phyloP scores from a whole-genome alignment of 2,329 filamentous ascomycete genomes.

The Eutypa lata region DNA sequence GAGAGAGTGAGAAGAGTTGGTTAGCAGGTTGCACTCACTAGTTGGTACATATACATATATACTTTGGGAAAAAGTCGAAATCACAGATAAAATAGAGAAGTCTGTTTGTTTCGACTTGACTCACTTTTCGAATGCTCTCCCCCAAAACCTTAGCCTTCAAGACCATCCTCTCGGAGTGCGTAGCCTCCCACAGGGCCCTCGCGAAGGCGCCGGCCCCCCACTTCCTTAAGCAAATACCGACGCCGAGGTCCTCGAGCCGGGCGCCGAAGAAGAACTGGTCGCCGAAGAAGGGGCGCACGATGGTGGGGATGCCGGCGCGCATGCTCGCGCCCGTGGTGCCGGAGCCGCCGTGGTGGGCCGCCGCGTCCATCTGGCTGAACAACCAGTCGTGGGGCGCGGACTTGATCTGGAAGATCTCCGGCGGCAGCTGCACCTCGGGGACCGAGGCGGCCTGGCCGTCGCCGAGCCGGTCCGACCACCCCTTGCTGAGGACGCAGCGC shows the following conservation, averaged over 20 bases:
- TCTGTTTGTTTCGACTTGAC: too few relatives aligned
- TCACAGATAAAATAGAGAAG: too few relatives aligned
- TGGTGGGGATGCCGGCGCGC: conserved; percentile 85
- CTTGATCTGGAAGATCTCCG: conserved; percentile 84
- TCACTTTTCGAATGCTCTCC: conserved; percentile 80
- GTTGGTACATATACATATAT: conserved; percentile 29
- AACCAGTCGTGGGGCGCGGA: conserved; percentile 95
- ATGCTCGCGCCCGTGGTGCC: conserved; percentile 94
- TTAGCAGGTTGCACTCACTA: too few relatives aligned
- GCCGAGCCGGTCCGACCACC: conserved; percentile 80
- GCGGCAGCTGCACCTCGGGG: conserved; percentile 66
- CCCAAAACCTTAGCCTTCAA: conserved; percentile 78
- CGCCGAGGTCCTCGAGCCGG: conserved; percentile 87
- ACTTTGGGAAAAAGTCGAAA: background rate
- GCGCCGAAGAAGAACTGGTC: conserved; percentile 96
- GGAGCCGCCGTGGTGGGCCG: conserved; percentile 89
- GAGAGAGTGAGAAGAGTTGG: too few relatives aligned
- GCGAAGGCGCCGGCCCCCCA: conserved; percentile 85
- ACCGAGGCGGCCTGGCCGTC: conserved; percentile 33
- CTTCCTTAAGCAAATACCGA: conserved; percentile 85
- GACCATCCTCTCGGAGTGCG: conserved; percentile 88
- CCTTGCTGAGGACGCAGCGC: conserved; percentile 90
- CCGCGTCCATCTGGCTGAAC: conserved; percentile 89
- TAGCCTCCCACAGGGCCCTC: conserved; percentile 85
- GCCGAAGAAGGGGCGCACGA: conserved; percentile 95